phyloP scores from a whole-genome alignment of 371 early-diverging fungal species.

The Apophysomyces variabilis region DNA sequence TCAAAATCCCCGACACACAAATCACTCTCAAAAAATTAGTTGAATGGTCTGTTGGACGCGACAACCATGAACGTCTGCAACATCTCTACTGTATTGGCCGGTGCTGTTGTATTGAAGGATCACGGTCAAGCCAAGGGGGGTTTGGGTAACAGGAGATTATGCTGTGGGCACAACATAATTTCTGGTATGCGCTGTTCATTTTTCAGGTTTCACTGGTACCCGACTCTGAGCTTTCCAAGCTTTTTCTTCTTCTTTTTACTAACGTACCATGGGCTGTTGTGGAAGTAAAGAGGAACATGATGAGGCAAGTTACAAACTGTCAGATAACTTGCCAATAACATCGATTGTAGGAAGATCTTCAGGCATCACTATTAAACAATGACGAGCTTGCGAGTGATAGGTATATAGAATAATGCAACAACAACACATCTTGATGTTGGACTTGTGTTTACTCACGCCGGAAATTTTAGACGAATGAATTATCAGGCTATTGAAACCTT shows the following conservation, averaged over 20 bases:
- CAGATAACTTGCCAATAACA: background rate
- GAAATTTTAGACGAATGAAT: slow-evolving; percentile 28
- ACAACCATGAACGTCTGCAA: too few relatives aligned
- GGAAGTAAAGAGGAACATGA: slow-evolving; percentile 50
- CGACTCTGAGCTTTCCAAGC: too few relatives aligned
- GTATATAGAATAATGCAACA: slow-evolving; percentile 21
- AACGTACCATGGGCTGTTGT: slow-evolving; percentile 46
- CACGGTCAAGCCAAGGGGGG: too few relatives aligned
- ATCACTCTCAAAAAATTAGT: too few relatives aligned
- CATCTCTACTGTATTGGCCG: too few relatives aligned
- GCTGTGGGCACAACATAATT: too few relatives aligned
- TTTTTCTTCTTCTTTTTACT: background rate
- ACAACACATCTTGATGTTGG: background rate
- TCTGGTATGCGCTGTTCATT: too few relatives aligned
- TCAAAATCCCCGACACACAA: too few relatives aligned
- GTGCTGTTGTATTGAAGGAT: too few relatives aligned
- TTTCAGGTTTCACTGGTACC: too few relatives aligned
- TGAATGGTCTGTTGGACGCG: too few relatives aligned
- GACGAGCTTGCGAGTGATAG: slow-evolving; percentile 30
- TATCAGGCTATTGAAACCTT: slow-evolving; percentile 43
- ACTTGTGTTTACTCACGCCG: background rate
- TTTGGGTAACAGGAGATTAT: too few relatives aligned
- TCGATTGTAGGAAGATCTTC: slow-evolving; percentile 33
- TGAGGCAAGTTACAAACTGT: slow-evolving; percentile 27
- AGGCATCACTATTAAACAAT: slow-evolving; percentile 35